phyloP scores from a whole-genome alignment of 345 rosid species.

The Moringa oleifera region DNA sequence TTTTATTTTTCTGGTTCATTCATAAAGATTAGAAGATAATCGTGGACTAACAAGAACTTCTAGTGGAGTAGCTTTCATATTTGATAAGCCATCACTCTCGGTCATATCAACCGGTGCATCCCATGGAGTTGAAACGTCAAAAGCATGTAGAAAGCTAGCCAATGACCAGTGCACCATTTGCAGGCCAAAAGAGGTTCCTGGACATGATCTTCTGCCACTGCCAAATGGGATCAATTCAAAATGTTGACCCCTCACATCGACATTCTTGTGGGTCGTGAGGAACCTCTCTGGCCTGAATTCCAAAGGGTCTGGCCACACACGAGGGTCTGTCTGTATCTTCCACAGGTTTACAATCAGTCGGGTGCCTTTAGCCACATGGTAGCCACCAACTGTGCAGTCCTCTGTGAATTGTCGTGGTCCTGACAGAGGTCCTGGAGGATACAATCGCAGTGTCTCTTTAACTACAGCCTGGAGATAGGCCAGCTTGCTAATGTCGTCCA shows the following conservation, averaged over 20 bases:
- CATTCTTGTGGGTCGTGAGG: constrained; percentile 13
- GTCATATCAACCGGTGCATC: no score
- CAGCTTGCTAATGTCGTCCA: constrained; percentile 43
- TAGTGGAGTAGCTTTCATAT: no score
- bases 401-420: constrained; percentile 15
- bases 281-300: constrained; percentile 33
- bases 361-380: constrained; percentile 21
- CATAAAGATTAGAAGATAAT: no score
- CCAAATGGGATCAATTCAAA: constrained; percentile 35
- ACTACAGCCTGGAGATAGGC: constrained; percentile 32
- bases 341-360: constrained; percentile 18
- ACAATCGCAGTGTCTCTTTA: constrained; percentile 35
- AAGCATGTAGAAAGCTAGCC: no score
- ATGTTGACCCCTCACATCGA: constrained; percentile 27
- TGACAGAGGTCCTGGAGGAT: constrained; percentile 31
- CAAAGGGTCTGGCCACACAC: constrained; percentile 19
- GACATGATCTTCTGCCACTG: constrained; percentile 31
- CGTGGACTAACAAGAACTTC: no score
- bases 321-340: constrained; percentile 24
- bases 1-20: no score
- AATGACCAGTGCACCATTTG: no score
- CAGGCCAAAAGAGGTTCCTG: no score
- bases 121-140: no score
- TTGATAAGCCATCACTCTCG: no score
- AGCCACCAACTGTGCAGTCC: constrained; percentile 13